Percentiles rank a stretch among this genome's conserved stretches.
These are phyloP conservation scores for Lipomyces starkeyi DNA, from an alignment of 805 yeast species.

Conservation along the genomic window DNA sequence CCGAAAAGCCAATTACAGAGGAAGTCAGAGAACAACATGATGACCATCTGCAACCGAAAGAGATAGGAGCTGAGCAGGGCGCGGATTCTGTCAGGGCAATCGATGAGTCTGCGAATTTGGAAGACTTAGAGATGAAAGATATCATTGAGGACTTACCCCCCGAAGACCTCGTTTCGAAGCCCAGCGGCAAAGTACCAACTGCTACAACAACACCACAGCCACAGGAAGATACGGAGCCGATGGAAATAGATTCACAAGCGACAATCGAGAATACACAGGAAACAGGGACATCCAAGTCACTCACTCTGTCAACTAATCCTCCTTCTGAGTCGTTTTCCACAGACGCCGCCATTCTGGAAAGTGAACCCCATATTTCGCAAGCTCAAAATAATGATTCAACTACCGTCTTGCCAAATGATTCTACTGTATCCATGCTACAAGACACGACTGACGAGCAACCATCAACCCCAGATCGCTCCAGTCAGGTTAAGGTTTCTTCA, in stretches of 20 bases:
- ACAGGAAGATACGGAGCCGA: not conserved
- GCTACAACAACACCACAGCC: not conserved
- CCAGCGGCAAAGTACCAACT: not conserved
- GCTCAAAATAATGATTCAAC: constrained; percentile 14
- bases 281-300: not conserved
- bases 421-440: constrained; percentile 21
- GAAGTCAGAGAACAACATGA: not conserved
- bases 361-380: constrained; percentile 5
- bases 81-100: constrained; percentile 16
- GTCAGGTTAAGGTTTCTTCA: not conserved
- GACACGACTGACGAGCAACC: not conserved
- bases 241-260: constrained; percentile 2
- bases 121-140: constrained; percentile 29
- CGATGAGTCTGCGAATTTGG: constrained; percentile 28
- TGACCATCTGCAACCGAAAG: constrained; percentile 12
- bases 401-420: constrained; percentile 22
- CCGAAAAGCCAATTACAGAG: constrained; percentile 3
- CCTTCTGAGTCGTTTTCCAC: not conserved
- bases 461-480: not conserved
- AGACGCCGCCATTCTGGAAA: not conserved
- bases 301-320: not conserved
- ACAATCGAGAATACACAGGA: constrained; percentile 4
- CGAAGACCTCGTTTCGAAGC: constrained; percentile 14
- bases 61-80: constrained; percentile 23
- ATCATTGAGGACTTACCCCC: constrained; percentile 23